A percentile compares a stretch with the other conserved stretches of the same genome.
Evolutionary conservation across 306 rosid species (phyloP).

Genomic region (Corylus heterophylla): DNA sequence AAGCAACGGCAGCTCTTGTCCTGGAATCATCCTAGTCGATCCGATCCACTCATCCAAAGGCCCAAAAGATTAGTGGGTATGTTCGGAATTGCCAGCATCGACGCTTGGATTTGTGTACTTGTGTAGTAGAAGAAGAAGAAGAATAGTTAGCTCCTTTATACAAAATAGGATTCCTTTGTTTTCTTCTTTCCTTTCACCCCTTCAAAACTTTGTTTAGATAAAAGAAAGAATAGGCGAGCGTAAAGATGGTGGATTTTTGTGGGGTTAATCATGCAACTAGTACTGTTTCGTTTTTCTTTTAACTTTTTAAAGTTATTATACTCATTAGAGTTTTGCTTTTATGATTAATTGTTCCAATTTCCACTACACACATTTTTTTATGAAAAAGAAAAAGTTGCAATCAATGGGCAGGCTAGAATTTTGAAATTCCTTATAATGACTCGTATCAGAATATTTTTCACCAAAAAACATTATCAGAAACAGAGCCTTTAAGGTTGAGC

Average conservation of each 20-base stretch:
- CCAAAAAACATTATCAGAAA: no score
- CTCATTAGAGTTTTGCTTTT: not conserved
- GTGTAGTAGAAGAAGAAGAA: constrained; percentile 29
- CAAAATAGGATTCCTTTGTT: constrained; percentile 26
- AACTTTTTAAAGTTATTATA: not conserved
- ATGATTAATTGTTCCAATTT: constrained; percentile 17
- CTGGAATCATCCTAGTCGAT: constrained; percentile 59
- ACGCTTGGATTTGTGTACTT: constrained; percentile 25
- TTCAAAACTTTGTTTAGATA: not conserved
- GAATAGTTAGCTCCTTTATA: constrained; percentile 28
- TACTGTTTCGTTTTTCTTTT: constrained; percentile 2
- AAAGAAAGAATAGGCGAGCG: constrained; percentile 12
- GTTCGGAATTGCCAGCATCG: constrained; percentile 25
- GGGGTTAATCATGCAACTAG: constrained; percentile 33
- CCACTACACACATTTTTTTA: constrained; percentile 9
- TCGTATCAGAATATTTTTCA: no score
- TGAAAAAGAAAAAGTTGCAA: not conserved
- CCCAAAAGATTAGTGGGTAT: not conserved
- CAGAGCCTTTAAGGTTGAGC: no score
- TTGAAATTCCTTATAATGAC: not conserved
- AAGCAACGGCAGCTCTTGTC: constrained; percentile 39
- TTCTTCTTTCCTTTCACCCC: not conserved
- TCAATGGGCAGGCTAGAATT: not conserved
- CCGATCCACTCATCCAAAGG: constrained; percentile 20
- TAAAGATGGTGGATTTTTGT: constrained; percentile 39